Percentiles rank a stretch among this genome's conserved stretches.
Conservation (phyloP, 192 early-diverging fungal genomes). For the Backusella circina region DNA sequence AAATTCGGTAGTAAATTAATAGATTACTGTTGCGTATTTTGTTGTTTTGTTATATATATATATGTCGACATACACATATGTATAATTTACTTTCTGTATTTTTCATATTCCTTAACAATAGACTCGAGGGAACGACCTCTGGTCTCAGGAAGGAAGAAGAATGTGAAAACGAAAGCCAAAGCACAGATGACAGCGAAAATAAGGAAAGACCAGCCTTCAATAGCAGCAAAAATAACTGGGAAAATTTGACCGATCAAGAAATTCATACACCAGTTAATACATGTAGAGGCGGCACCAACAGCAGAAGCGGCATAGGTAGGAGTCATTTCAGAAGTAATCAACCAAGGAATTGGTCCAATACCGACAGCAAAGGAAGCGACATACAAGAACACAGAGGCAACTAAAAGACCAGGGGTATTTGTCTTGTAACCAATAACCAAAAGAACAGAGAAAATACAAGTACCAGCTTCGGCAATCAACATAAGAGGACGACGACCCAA, state of each 20-base stretch:
- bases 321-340: conserved; percentile 71
- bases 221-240: conserved; percentile 24
- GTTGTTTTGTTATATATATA: not conserved
- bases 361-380: conserved; percentile 78
- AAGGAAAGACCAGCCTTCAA: conserved; percentile 8
- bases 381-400: conserved; percentile 69
- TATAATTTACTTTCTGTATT: not conserved
- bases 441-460: conserved; percentile 58
- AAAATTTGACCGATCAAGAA: conserved; percentile 45
- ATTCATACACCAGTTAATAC: conserved; percentile 65
- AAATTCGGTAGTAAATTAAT: not conserved
- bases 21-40: not conserved
- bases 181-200: not conserved
- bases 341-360: conserved; percentile 79
- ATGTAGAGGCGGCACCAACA: conserved; percentile 67
- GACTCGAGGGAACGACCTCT: conserved; percentile 57
- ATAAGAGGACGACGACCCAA: conserved; percentile 66
- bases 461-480: conserved; percentile 56
- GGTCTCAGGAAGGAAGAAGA: conserved; percentile 47
- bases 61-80: too few relatives aligned
- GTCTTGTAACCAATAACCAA: conserved; percentile 60
- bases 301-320: conserved; percentile 72
- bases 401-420: conserved; percentile 50
- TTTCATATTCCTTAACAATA: conserved; percentile 28
- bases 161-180: conserved; percentile 36